Evolutionary conservation across 805 yeast species (phyloP).

Genomic region (Pichia paraexigua): DNA sequence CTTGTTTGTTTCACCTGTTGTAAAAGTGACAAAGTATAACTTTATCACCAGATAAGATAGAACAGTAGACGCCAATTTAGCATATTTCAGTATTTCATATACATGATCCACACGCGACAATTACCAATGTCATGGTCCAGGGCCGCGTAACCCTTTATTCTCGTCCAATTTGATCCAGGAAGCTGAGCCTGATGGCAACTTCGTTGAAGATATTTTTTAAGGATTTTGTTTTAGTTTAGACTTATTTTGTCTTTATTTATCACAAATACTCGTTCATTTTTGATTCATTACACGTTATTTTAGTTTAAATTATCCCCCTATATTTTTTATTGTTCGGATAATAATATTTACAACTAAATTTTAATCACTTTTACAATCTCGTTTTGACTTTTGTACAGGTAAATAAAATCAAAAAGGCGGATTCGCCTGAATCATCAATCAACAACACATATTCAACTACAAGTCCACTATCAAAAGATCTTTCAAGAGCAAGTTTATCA

Average conservation of each 20-base stretch:
- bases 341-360: background rate
- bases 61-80: background rate
- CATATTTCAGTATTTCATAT: background rate
- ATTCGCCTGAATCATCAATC: constrained; percentile 15
- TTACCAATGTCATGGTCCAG: background rate
- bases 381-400: constrained; percentile 7
- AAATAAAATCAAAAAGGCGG: constrained; percentile 18
- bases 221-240: background rate
- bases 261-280: background rate
- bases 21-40: background rate
- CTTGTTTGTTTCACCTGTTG: background rate
- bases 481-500: constrained; percentile 32
- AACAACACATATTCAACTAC: background rate
- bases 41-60: background rate
- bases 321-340: background rate
- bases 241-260: background rate
- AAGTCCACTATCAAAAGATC: constrained; percentile 12
- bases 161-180: background rate
- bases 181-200: constrained; percentile 1
- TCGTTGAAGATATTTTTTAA: background rate
- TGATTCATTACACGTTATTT: background rate
- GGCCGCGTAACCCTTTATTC: background rate
- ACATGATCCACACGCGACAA: background rate
- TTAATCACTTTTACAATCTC: background rate
- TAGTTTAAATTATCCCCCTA: background rate